These are phyloP conservation scores for Lagenaria siceraria DNA, from an alignment of 306 rosid genomes.

Conservation along the genomic window DNA sequence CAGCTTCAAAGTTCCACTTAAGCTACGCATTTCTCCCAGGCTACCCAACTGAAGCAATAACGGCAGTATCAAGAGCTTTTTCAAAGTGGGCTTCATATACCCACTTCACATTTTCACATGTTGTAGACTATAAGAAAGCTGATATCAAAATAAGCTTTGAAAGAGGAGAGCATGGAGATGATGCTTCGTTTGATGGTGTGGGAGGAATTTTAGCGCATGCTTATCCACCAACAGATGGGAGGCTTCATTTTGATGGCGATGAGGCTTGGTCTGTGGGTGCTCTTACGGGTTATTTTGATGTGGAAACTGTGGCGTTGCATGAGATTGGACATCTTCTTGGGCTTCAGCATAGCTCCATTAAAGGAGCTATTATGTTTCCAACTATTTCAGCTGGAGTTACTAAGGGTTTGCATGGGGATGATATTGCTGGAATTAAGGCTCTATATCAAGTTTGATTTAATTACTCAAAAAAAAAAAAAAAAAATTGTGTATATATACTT, in stretches of 20 bases:
- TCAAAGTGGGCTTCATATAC: background rate
- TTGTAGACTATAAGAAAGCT: background rate
- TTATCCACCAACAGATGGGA: background rate
- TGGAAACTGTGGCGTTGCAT: constrained; percentile 4
- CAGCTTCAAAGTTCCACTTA: background rate
- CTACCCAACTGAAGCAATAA: background rate
- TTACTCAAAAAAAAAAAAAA: background rate
- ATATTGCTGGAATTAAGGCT: background rate
- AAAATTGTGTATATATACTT: background rate
- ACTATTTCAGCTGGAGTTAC: background rate
- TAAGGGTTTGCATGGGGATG: background rate
- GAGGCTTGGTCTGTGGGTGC: constrained; percentile 4
- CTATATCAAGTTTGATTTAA: background rate
- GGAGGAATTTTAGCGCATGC: constrained; percentile 2
- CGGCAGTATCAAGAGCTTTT: background rate
- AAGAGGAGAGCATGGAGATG: background rate
- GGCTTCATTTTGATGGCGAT: background rate
- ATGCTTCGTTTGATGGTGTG: background rate
- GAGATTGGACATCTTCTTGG: constrained; percentile 1
- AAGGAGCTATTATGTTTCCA: background rate
- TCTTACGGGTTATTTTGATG: background rate
- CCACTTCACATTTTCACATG: background rate
- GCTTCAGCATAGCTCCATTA: constrained; percentile 2
- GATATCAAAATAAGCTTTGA: constrained; percentile 4
- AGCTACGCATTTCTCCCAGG: background rate